Base-by-base conservation (phyloP, 2,329 filamentous ascomycete species). In the Pestalotiopsis sp. region DNA sequence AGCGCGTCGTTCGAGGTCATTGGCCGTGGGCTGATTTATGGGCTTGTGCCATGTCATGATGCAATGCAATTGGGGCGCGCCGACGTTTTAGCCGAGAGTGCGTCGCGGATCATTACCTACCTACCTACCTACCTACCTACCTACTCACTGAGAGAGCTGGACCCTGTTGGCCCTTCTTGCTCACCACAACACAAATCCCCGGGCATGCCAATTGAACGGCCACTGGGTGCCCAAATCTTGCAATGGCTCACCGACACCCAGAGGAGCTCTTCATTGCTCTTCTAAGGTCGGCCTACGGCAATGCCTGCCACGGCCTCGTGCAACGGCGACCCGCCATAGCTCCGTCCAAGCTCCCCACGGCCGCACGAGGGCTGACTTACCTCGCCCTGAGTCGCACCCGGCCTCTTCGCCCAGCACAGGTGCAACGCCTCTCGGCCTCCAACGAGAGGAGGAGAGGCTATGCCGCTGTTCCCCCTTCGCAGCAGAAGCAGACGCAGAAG, bases 191-290 rank as follows among this genome's bases (percentile, higher is more conserved):
- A 13, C 69, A 66, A 67, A 68, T 17, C 23, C n/a, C 36, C 4
- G 25, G 17, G 60, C 64, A 67, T 64, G 66, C 25, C 39, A 62
- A 59, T 59, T 20, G 11, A 7, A 39, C n/a, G 36, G 67, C 65
- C 49, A 39, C 58, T 39, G 52, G 63, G 60, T 67, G 70, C 72
- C 70, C 52, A 69, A 71, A 65, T 31, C 64, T 64, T 71, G 70
- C 67, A 70, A 78, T 78, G 77, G 69, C 70, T 72, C 70, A 70
- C 64, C 72, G 71, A 75, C 72, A 55, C 69, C 70, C 71, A 66
- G 74, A 77, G 69, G 72, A 76, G 69, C 71, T 70, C 38, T 72
- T 77, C n/a, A 73, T 75, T 70, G 69, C 38, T 71, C 71, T 75
- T 70, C 65, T 76, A 60, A 72, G 73, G 67, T 73, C 74, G 57